phyloP scores from a whole-genome alignment of 1,284 basidiomycete genomes.

The Pulveroboletus sp. region DNA sequence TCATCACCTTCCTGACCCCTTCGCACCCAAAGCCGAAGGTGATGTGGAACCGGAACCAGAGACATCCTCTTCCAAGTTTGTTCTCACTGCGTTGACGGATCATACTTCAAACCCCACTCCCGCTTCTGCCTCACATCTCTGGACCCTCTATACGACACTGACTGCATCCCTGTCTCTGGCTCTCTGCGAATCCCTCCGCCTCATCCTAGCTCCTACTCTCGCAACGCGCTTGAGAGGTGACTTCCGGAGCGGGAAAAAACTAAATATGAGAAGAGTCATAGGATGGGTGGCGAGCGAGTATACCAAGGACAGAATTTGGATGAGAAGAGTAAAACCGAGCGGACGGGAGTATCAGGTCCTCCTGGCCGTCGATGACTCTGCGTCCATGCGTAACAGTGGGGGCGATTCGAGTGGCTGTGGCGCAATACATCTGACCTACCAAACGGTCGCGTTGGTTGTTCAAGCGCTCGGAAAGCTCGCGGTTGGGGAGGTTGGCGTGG shows the following conservation, averaged over 20 bases:
- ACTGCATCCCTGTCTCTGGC: conserved; percentile 90
- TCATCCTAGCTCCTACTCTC: conserved; percentile 93
- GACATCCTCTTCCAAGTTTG: conserved; percentile 31
- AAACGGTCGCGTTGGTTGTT: conserved; percentile 90
- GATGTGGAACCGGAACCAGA: conserved; percentile 34
- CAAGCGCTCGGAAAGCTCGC: conserved; percentile 91
- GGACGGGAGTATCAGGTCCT: conserved; percentile 96
- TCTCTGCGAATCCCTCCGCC: conserved; percentile 93
- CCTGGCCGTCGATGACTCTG: conserved; percentile 93
- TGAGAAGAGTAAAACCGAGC: conserved; percentile 90
- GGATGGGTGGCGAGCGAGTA: conserved; percentile 98
- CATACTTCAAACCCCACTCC: conserved; percentile 31
- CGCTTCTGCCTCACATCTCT: conserved; percentile 60
- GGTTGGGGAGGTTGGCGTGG: conserved; percentile 91
- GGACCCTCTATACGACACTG: conserved; percentile 87
- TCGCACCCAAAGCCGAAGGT: conserved; percentile 31
- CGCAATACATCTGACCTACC: conserved; percentile 91
- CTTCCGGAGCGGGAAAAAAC: conserved; percentile 95
- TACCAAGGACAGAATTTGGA: conserved; percentile 99
- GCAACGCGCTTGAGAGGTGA: conserved; percentile 95
- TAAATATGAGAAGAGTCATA: conserved; percentile 99
- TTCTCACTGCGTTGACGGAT: conserved; percentile 62
- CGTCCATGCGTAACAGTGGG: conserved; percentile 93
- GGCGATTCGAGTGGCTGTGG: conserved; percentile 85
- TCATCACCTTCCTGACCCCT: conserved; percentile 17